Evolutionary conservation across 2,329 filamentous ascomycete species (phyloP).

Genomic region (Graphium sp.): DNA sequence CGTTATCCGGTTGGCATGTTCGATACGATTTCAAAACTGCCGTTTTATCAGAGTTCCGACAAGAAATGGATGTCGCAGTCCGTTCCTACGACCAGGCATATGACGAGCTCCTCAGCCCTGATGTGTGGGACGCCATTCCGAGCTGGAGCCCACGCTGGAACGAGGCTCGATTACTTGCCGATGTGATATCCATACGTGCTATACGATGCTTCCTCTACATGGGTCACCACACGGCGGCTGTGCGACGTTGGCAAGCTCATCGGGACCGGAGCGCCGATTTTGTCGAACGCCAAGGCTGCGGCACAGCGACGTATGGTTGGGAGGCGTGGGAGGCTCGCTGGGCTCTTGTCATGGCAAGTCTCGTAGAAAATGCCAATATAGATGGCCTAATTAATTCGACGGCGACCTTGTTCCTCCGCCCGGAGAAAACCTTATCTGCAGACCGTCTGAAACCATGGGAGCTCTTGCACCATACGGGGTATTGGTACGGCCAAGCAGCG

Average conservation of each 20-base stretch:
- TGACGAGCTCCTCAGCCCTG: constrained; percentile 62
- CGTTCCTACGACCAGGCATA: constrained; percentile 80
- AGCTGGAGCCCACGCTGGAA: constrained; percentile 86
- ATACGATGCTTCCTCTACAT: constrained; percentile 72
- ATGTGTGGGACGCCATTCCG: constrained; percentile 75
- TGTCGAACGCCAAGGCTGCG: constrained; percentile 67
- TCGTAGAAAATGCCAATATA: constrained; percentile 37
- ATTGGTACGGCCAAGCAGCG: constrained; percentile 47
- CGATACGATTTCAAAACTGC: constrained; percentile 91
- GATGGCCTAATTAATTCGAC: constrained; percentile 28
- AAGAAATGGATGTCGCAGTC: constrained; percentile 78
- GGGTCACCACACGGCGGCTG: constrained; percentile 61
- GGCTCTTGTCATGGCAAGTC: constrained; percentile 43
- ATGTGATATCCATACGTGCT: constrained; percentile 64
- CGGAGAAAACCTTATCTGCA: constrained; percentile 40
- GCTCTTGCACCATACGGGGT: constrained; percentile 46
- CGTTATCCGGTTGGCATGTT: constrained; percentile 76
- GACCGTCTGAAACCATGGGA: constrained; percentile 48
- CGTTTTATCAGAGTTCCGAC: constrained; percentile 79
- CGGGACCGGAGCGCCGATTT: constrained; percentile 58
- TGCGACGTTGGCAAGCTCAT: constrained; percentile 66
- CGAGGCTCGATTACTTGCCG: constrained; percentile 76
- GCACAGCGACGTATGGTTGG: constrained; percentile 83
- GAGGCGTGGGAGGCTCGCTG: constrained; percentile 78
- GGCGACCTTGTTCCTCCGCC: constrained; percentile 28